Evolutionary conservation across 306 rosid species (phyloP).

Genomic region (Hylodesmum podocarpum): DNA sequence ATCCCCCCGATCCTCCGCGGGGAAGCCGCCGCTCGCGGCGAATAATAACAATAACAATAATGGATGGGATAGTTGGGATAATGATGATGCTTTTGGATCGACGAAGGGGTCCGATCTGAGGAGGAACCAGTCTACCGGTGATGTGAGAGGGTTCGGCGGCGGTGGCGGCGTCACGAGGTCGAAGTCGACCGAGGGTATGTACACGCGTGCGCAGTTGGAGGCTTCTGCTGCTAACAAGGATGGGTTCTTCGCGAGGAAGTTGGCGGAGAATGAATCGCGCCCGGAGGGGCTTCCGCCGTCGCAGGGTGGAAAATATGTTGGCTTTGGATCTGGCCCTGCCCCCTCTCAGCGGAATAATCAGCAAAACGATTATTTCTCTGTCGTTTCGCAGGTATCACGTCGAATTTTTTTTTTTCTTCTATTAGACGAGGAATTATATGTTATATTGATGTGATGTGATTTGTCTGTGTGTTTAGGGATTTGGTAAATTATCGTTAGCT

Average conservation of each 20-base stretch:
- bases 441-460: background rate
- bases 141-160: conserved; percentile 53
- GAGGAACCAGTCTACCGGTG: conserved; percentile 78
- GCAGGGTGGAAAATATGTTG: conserved; percentile 96
- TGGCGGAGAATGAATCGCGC: conserved; percentile 68
- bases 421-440: background rate
- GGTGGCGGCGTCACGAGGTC: conserved; percentile 57
- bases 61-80: conserved; percentile 94
- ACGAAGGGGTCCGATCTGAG: conserved; percentile 46
- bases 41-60: background rate
- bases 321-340: conserved; percentile 74
- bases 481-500: conserved; percentile 83
- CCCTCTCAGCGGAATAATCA: conserved; percentile 47
- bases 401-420: background rate
- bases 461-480: conserved; percentile 52
- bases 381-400: conserved; percentile 80
- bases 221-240: conserved; percentile 90
- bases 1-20: conserved; percentile 38
- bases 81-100: conserved; percentile 62
- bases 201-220: conserved; percentile 69
- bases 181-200: conserved; percentile 78
- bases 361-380: conserved; percentile 71
- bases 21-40: conserved; percentile 68
- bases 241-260: conserved; percentile 61
- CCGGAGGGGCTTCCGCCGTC: conserved; percentile 93